phyloP scores from a whole-genome alignment of 306 rosid genomes.

The Vigna hirtella region DNA sequence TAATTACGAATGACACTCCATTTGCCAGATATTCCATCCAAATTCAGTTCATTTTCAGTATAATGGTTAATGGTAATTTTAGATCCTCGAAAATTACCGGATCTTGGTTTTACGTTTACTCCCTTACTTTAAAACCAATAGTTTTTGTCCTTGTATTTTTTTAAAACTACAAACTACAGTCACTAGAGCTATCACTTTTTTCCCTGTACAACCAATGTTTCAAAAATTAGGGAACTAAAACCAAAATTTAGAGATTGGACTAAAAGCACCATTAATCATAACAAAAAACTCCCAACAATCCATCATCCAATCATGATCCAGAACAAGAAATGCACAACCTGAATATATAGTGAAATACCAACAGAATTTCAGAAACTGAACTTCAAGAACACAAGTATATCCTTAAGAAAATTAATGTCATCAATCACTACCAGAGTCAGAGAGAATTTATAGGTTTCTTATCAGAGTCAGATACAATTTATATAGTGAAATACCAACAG shows the following conservation, averaged over 20 bases:
- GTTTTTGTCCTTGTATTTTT: no score
- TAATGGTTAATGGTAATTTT: background rate
- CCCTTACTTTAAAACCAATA: no score
- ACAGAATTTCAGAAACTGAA: conserved; percentile 3
- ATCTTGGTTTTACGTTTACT: no score
- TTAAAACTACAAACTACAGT: no score
- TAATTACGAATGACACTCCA: background rate
- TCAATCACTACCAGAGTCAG: conserved; percentile 1
- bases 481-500: background rate
- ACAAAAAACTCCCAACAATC: background rate
- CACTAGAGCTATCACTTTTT: no score
- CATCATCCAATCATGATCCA: background rate
- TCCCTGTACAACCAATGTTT: no score
- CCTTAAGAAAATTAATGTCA: background rate
- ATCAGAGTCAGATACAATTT: no score
- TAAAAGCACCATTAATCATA: background rate
- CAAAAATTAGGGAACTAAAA: no score
- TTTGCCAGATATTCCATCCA: background rate
- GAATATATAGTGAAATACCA: background rate
- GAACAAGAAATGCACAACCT: background rate
- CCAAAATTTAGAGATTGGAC: background rate
- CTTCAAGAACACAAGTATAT: background rate
- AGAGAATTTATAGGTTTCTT: no score
- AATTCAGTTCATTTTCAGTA: conserved; percentile 22
- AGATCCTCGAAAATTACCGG: no score